Evolutionary conservation across 208 protist species (phyloP), one percentile per base, ranked within the genome.

Genomic region (Wallacemonas sp.): DNA sequence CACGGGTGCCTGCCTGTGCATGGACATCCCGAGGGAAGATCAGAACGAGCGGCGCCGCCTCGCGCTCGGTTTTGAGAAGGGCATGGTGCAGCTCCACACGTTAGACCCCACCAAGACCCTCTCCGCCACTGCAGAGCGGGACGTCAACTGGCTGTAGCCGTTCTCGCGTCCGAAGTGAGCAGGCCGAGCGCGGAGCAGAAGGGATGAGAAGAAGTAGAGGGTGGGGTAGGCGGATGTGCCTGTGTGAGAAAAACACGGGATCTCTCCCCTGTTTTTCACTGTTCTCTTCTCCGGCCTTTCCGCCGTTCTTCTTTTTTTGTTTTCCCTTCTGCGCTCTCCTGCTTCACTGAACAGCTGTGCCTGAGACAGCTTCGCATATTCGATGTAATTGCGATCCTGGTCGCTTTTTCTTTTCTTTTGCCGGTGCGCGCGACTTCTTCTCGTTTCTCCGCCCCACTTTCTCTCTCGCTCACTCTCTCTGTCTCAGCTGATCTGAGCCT

Each of bases 31-130:
- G 6, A 39, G 65, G 5, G 79, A 81, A 46, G 79, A 76, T 19
- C 63, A 73, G 33, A 82, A 73, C 60, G 83, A 91, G n/a, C 71
- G 52, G 29, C 73, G 79, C 12, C 24, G 84, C 27, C 54, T 93
- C 19, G 82, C 76, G n/a, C 63, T 88, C 3, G 88, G 88, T 13
- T 91, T 90, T 59, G 82, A 86, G 42, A 86, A 89, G 46, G 84
- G 88, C 10, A 55, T 87, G 42, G 65, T 90, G 50, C 84, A 94
- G 76, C 55, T 94, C 34, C 82, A 94, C 68, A 74, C 69, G 0
- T 44, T 94, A 8, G 68, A 83, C 37, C 69, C 27, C 24, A 72
- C 77, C 27, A 65, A 76, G 53, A 68, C 81, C 13, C 78, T 81
- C 12, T 22, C 71, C 9, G 72, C 80, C 0, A 66, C 67, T 30